Base-by-base conservation (phyloP, 1,284 basidiomycete species). In the Ceratobasidium papillatum region DNA sequence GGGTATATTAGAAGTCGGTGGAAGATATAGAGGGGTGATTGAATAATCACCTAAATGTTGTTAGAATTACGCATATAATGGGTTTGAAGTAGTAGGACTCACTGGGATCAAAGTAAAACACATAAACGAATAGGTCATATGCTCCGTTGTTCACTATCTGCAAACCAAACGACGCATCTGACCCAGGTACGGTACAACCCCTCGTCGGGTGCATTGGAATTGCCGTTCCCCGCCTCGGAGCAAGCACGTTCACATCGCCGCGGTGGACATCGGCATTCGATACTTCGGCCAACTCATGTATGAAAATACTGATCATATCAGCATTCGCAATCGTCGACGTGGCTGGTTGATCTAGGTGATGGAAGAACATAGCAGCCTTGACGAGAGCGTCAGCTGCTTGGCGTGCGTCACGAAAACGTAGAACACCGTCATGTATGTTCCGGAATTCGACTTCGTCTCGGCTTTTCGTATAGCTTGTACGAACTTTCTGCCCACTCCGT, bases 91-190 rank as follows among this genome's bases (percentile, higher is more conserved):
- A 27, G 8, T 5, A 12, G n/a, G 19, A 54, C 71, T 73, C 36
- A 73, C 71, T 62, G 5, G 71, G 71, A 19, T 73, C 71, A 17
- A 73, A 73, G 34, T 73, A 73, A 25, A 73, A 73, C n/a, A 63
- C 47, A 62, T 73, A 63, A 27, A 73, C 47, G 34, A 38, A 73
- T 11, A 51, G 54, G n/a, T 47, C 9, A 19, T 38, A 38, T 7
- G n/a, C 45, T 2, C 25, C 38, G 0, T 34, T 27, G 59, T 73
- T 73, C 9, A 27, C 3, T 22, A 73, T 36, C 8, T 38, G 45
- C n/a, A 73, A 7, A 7, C 71, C 71, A 52, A 73, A 73, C n/a
- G 32, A 36, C 30, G 30, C 27, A 17, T 61, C 38, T 27, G 58
- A 61, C 17, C 22, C 58, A 25, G 58, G 22, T 34, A 61, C 38